Evolutionary conservation across 2,329 filamentous ascomycete genomes (phyloP).

Genomic region (Penicillium sp.): DNA sequence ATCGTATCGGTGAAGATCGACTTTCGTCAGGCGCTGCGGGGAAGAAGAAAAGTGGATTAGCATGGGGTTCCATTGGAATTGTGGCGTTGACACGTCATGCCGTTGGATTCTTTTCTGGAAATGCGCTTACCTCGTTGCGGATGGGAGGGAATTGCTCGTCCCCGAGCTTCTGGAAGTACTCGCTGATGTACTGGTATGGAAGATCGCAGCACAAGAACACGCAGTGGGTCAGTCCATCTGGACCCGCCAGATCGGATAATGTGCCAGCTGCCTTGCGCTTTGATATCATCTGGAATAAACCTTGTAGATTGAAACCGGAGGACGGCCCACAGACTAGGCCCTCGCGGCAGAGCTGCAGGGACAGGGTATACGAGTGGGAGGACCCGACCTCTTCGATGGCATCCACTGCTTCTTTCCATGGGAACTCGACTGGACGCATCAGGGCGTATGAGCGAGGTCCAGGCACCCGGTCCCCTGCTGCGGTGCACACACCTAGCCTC

Average conservation of each 20-base stretch:
- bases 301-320: slow-evolving; percentile 62
- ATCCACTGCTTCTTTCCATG: slow-evolving; percentile 62
- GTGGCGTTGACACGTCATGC: slow-evolving; percentile 9
- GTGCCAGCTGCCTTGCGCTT: slow-evolving; percentile 53
- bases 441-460: slow-evolving; percentile 61
- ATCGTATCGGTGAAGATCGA: slow-evolving; percentile 61
- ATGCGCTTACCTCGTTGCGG: slow-evolving; percentile 47
- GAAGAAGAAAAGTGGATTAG: slow-evolving; percentile 1
- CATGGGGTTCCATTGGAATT: not conserved
- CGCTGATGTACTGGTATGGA: slow-evolving; percentile 65
- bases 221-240: slow-evolving; percentile 54
- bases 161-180: slow-evolving; percentile 63
- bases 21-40: slow-evolving; percentile 49
- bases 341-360: slow-evolving; percentile 59
- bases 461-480: slow-evolving; percentile 61
- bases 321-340: slow-evolving; percentile 65
- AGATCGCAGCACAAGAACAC: slow-evolving; percentile 67
- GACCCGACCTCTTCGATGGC: slow-evolving; percentile 62
- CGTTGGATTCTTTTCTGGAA: not conserved
- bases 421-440: slow-evolving; percentile 58
- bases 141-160: slow-evolving; percentile 56
- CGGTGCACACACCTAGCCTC: slow-evolving; percentile 58
- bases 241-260: slow-evolving; percentile 49
- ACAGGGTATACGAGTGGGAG: slow-evolving; percentile 57
- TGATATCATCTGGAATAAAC: slow-evolving; percentile 56